phyloP scores from a whole-genome alignment of 2,329 filamentous ascomycete species.

The Penicillium sp. region DNA sequence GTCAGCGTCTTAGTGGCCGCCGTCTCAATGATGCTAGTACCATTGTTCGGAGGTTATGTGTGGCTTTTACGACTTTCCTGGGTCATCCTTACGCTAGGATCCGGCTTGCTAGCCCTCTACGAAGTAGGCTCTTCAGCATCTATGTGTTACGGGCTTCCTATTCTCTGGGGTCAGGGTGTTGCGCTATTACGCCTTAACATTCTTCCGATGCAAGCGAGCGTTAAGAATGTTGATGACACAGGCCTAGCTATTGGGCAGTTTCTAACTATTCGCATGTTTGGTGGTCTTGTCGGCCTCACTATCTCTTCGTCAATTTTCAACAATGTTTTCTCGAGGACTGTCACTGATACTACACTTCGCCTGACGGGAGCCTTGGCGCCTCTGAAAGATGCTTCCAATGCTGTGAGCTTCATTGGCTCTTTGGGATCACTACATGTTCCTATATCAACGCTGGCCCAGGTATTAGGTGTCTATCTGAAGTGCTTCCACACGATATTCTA shows the following conservation, averaged over 20 bases:
- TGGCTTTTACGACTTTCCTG: conserved; percentile 3
- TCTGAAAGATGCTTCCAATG: neutral
- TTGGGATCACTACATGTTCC: neutral
- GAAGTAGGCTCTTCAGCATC: neutral
- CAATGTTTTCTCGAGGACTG: neutral
- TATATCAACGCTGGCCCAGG: neutral
- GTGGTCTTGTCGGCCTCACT: neutral
- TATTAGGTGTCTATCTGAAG: neutral
- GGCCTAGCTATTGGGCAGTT: conserved; percentile 3
- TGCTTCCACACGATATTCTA: neutral
- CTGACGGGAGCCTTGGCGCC: neutral
- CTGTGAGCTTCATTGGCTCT: neutral
- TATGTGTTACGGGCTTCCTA: conserved; percentile 1
- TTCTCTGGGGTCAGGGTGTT: neutral
- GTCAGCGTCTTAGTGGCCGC: neutral
- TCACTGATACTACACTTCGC: neutral
- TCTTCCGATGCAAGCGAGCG: conserved; percentile 8
- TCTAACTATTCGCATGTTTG: neutral
- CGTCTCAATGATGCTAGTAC: conserved; percentile 1
- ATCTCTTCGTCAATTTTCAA: neutral
- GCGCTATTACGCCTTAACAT: conserved; percentile 4
- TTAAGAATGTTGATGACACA: conserved; percentile 3
- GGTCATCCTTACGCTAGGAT: conserved; percentile 5
- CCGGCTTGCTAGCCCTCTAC: conserved; percentile 1
- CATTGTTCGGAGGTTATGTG: neutral